phyloP scores from a whole-genome alignment of 306 rosid genomes.

The Quercus alba region DNA sequence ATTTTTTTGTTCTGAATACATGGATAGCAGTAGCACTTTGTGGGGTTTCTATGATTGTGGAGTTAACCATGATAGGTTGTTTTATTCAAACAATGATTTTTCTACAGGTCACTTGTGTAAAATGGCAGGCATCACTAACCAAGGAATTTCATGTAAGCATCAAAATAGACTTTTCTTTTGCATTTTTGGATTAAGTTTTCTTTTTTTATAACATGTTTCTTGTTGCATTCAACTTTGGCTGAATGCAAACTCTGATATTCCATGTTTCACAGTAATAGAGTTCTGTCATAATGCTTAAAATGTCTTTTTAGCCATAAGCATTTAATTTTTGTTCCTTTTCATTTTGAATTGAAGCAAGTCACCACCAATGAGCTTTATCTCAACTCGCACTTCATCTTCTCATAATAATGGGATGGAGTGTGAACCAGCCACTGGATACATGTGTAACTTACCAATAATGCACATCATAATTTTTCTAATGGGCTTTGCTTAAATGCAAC shows the following conservation, averaged over 20 bases:
- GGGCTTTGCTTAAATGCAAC: too few relatives aligned
- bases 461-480: too few relatives aligned
- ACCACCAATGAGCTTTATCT: too few relatives aligned
- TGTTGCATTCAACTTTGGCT: background rate
- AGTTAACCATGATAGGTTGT: constrained; percentile 1
- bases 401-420: too few relatives aligned
- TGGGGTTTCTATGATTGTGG: too few relatives aligned
- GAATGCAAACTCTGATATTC: background rate
- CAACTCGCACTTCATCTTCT: too few relatives aligned
- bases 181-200: constrained; percentile 8
- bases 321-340: background rate
- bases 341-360: background rate
- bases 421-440: too few relatives aligned
- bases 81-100: background rate
- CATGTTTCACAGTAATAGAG: constrained; percentile 8
- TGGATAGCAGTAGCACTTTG: background rate
- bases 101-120: constrained; percentile 73
- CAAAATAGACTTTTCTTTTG: background rate
- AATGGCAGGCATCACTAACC: constrained; percentile 96
- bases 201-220: background rate
- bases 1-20: background rate
- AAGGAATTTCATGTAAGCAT: constrained; percentile 87
- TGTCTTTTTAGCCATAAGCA: background rate
- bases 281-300: constrained; percentile 2
- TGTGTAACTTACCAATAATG: too few relatives aligned